phyloP scores from a whole-genome alignment of 495 filamentous ascomycete genomes.

The Aspergillus cristatus region DNA sequence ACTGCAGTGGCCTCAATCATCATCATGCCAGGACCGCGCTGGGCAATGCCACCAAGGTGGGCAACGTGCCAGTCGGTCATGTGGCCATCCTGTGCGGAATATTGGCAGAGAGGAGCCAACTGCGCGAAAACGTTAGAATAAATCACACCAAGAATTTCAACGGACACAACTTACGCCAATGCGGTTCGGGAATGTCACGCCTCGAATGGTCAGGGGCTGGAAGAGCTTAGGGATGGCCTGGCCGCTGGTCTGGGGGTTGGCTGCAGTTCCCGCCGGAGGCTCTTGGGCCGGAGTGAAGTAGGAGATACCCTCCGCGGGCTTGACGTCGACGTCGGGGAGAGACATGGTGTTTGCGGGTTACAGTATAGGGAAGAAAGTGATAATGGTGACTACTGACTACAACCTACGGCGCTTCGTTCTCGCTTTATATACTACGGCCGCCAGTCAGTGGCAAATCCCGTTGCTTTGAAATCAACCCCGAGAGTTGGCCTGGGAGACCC shows the following conservation, averaged over 20 bases:
- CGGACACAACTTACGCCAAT: slow-evolving; percentile 45
- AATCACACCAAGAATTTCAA: too few relatives aligned
- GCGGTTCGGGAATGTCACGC: slow-evolving; percentile 46
- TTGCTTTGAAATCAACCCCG: too few relatives aligned
- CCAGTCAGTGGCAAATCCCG: too few relatives aligned
- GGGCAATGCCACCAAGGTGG: slow-evolving; percentile 48
- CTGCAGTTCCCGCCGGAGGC: slow-evolving; percentile 51
- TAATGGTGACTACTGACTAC: too few relatives aligned
- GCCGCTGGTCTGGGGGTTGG: slow-evolving; percentile 40
- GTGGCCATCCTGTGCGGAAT: slow-evolving; percentile 55
- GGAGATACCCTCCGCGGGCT: slow-evolving; percentile 39
- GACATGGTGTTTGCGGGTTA: too few relatives aligned
- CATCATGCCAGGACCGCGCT: slow-evolving; percentile 57
- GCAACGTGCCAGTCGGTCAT: slow-evolving; percentile 55
- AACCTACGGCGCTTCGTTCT: too few relatives aligned
- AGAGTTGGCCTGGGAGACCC: too few relatives aligned
- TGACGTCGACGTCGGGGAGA: slow-evolving; percentile 28
- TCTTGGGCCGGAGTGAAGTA: slow-evolving; percentile 56
- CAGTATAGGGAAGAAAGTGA: too few relatives aligned
- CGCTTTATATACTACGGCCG: too few relatives aligned
- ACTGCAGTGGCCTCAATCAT: slow-evolving; percentile 71
- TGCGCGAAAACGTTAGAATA: slow-evolving; percentile 7
- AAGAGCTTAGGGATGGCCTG: slow-evolving; percentile 53
- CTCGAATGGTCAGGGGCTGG: slow-evolving; percentile 44
- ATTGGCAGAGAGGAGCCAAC: slow-evolving; percentile 59